A percentile compares a stretch with the other conserved stretches of the same genome.
These are phyloP conservation scores for Diplodia corticola DNA, from an alignment of 2,329 filamentous ascomycete species.

Conservation along the genomic window DNA sequence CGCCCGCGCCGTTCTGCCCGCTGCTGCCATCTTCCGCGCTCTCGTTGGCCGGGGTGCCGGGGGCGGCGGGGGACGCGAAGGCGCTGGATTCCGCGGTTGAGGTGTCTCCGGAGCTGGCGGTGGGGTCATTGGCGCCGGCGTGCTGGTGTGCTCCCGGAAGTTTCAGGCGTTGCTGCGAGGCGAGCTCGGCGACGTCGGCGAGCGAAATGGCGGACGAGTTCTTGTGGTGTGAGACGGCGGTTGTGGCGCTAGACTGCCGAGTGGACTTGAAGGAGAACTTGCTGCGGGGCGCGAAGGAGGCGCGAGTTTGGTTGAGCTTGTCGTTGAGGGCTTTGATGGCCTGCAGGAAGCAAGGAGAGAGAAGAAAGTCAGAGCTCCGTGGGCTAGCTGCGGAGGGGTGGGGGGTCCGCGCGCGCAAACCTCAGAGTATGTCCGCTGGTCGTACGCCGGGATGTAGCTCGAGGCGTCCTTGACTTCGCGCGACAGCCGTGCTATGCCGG, in stretches of 20 bases:
- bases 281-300: slow-evolving; percentile 68
- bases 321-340: slow-evolving; percentile 79
- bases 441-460: slow-evolving; percentile 81
- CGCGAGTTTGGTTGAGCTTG: slow-evolving; percentile 70
- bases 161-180: slow-evolving; percentile 48
- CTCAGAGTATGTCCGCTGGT: slow-evolving; percentile 82
- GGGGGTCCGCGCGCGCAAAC: slow-evolving; percentile 48
- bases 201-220: slow-evolving; percentile 57
- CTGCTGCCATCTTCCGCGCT: slow-evolving; percentile 7
- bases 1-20: slow-evolving; percentile 30
- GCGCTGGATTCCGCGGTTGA: slow-evolving; percentile 22
- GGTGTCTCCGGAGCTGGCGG: slow-evolving; percentile 4
- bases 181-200: slow-evolving; percentile 57
- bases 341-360: slow-evolving; percentile 41
- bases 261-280: slow-evolving; percentile 79
- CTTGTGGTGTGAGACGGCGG: slow-evolving; percentile 53
- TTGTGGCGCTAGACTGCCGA: slow-evolving; percentile 41
- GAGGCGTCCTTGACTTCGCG: slow-evolving; percentile 83
- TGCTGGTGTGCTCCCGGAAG: slow-evolving; percentile 40
- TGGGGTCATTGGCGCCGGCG: neutral
- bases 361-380: slow-evolving; percentile 26
- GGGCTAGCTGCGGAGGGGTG: neutral
- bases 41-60: slow-evolving; percentile 24
- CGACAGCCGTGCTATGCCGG: slow-evolving; percentile 76
- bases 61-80: slow-evolving; percentile 1